Evolutionary conservation across 2,329 filamentous ascomycete genomes (phyloP), one percentile per base, ranked within the genome.

Genomic region (Chaetothyriales sp.): DNA sequence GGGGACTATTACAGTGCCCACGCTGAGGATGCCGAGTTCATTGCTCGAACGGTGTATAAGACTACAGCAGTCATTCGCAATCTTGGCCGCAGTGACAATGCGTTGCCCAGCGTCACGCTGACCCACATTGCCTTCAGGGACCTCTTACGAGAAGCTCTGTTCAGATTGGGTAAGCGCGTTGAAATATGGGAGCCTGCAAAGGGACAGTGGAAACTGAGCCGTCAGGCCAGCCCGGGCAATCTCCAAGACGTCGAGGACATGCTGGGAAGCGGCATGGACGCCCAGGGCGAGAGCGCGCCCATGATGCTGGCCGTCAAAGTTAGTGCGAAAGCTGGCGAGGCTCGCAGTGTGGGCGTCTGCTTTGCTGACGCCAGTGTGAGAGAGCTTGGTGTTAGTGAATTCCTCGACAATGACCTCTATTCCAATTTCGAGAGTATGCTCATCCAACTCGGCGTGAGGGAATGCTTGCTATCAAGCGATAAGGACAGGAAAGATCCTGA

Each of bases 391-490:
- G 89, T 98, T 50, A 95, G 87, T 73, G 94, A 98, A 65, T 98
- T 98, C 59, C 78, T 95, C n/a, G 92, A 98, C 74, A 98, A 97
- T 64, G 92, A 98, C 65, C 76, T 95, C 8, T 98, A 94, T 71
- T 97, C 90, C 49, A 98, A 98, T 67, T 94, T 98, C 60, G 92
- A 98, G 70, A 89, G 89, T 2, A 76, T 98, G 18, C 79, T 98
- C 49, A 98, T 98, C 59, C 94, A 98, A 65, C 80, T 98, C 2
- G 92, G 92, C 5, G 88, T 95, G 18, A 92, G 89, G 65, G 92
- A 98, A 67, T 95, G 89, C 63, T 71, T 98, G 28, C 70, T 98
- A n/a, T 85, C 88, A 61, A 70, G 80, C 18, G 89, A 97, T 64
- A 78, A 80, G 53, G 72, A 77, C 4, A 85, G 86, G 54, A 95